A percentile compares a stretch with the other conserved stretches of the same genome.
Conservation (phyloP, 768 basidiomycete genomes). For the Lactifluus piperatus region DNA sequence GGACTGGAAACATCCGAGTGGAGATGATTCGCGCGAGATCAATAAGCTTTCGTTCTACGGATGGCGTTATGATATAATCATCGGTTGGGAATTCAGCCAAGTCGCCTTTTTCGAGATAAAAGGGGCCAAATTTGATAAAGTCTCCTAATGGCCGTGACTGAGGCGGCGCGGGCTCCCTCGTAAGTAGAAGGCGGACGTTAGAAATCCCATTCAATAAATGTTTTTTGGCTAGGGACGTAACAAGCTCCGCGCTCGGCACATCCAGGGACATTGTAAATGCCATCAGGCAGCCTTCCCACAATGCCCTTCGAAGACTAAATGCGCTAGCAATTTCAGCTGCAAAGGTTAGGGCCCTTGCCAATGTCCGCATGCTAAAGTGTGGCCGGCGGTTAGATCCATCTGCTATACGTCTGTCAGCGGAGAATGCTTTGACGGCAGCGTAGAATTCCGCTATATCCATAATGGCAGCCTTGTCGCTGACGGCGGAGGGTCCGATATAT, state of each 20-base stretch:
- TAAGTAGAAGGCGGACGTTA: slow-evolving; percentile 68
- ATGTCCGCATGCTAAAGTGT: slow-evolving; percentile 95
- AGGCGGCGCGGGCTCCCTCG: slow-evolving; percentile 56
- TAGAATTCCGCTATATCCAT: slow-evolving; percentile 94
- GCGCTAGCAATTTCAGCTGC: slow-evolving; percentile 69
- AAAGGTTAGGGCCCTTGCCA: slow-evolving; percentile 85
- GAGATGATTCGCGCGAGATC: slow-evolving; percentile 89
- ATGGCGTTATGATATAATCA: slow-evolving; percentile 91
- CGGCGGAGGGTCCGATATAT: slow-evolving; percentile 77
- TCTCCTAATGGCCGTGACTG: slow-evolving; percentile 38
- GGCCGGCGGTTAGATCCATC: slow-evolving; percentile 91
- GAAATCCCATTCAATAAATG: slow-evolving; percentile 72
- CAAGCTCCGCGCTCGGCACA: slow-evolving; percentile 52
- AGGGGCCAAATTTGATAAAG: slow-evolving; percentile 82
- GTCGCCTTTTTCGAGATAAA: slow-evolving; percentile 79
- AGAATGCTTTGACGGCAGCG: slow-evolving; percentile 63
- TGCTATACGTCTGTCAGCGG: slow-evolving; percentile 68
- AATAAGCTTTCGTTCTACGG: slow-evolving; percentile 88
- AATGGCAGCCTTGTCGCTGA: slow-evolving; percentile 80
- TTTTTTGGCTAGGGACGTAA: slow-evolving; percentile 61
- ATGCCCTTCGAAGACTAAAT: slow-evolving; percentile 74
- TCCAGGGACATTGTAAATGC: slow-evolving; percentile 96
- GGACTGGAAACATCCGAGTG: slow-evolving; percentile 83
- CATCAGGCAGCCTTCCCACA: slow-evolving; percentile 98
- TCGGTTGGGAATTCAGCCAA: slow-evolving; percentile 53